Percentiles rank a stretch among this genome's conserved stretches.
Evolutionary conservation across 2,329 filamentous ascomycete species (phyloP).

Genomic region (Ceratocystiopsis minuta): DNA sequence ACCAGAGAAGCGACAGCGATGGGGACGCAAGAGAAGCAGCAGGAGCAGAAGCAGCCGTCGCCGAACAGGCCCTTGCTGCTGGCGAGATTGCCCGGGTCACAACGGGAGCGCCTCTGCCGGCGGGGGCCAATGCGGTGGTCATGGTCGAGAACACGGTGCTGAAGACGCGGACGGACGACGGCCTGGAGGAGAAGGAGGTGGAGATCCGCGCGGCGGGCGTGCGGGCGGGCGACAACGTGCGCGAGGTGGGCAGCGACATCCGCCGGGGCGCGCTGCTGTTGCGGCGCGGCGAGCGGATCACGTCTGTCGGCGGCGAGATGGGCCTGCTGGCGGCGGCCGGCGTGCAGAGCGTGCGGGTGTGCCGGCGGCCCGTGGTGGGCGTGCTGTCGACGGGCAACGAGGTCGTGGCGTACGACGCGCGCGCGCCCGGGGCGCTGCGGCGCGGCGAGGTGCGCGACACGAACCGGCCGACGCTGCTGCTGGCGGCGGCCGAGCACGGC

Average conservation of each 20-base stretch:
- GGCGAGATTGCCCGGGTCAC: conserved; percentile 82
- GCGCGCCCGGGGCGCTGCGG: conserved; percentile 37
- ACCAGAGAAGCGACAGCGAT: too few relatives aligned
- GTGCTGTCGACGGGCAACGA: conserved; percentile 91
- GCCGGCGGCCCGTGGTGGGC: conserved; percentile 60
- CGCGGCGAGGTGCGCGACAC: conserved; percentile 85
- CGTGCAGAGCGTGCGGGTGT: conserved; percentile 50
- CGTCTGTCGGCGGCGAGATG: conserved; percentile 75
- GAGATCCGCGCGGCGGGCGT: conserved; percentile 69
- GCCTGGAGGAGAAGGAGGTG: conserved; percentile 68
- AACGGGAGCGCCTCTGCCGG: conserved; percentile 79
- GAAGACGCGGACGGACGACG: conserved; percentile 57
- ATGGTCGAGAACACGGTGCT: conserved; percentile 93
- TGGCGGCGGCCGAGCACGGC: conserved; percentile 54
- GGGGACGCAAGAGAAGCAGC: conserved; percentile 48
- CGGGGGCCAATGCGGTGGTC: conserved; percentile 75
- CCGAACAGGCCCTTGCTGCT: conserved; percentile 21
- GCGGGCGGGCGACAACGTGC: conserved; percentile 66
- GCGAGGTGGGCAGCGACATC: conserved; percentile 82
- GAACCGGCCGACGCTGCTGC: conserved; percentile 74
- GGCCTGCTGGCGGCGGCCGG: conserved; percentile 79
- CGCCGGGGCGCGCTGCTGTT: conserved; percentile 51
- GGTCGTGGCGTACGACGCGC: conserved; percentile 52
- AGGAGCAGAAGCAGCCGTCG: conserved; percentile 24
- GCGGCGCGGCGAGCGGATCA: conserved; percentile 62